Evolutionary conservation across 495 filamentous ascomycete genomes (phyloP).

Genomic region (Hypomontagnella submonticulosa): DNA sequence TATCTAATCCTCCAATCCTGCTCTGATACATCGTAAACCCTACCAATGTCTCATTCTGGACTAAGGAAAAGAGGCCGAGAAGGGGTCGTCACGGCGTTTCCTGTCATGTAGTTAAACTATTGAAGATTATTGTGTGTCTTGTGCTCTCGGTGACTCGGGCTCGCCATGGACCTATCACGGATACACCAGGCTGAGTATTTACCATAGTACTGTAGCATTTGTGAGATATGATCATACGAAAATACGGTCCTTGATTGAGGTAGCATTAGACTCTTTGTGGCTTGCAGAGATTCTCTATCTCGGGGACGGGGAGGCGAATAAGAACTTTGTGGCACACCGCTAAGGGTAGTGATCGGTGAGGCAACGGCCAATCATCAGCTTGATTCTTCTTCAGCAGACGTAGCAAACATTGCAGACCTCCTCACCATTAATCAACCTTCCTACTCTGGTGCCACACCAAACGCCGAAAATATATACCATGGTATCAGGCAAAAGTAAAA

Average conservation of each 20-base stretch:
- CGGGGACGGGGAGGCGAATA: slow-evolving; percentile 9
- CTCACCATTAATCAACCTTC: slow-evolving; percentile 5
- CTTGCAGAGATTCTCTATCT: not conserved
- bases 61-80: slow-evolving; percentile 3
- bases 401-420: slow-evolving; percentile 1
- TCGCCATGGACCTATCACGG: not conserved
- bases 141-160: slow-evolving; percentile 1
- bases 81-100: slow-evolving; percentile 11
- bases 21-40: slow-evolving; percentile 14
- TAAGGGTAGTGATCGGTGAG: slow-evolving; percentile 27
- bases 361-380: slow-evolving; percentile 20
- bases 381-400: not conserved
- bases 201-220: too few relatives aligned
- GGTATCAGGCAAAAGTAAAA: too few relatives aligned
- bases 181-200: not conserved
- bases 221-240: too few relatives aligned
- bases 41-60: slow-evolving; percentile 20
- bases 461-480: too few relatives aligned
- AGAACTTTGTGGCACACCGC: slow-evolving; percentile 6
- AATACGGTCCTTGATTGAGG: too few relatives aligned
- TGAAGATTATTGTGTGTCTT: not conserved
- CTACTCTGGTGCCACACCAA: too few relatives aligned
- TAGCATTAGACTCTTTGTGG: not conserved
- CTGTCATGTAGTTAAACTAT: slow-evolving; percentile 2
- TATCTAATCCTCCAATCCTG: slow-evolving; percentile 21